Percentiles rank a stretch among this genome's conserved stretches.
Evolutionary conservation across 2,329 filamentous ascomycete species (phyloP).

Genomic region (Rugonectria rugulosa): DNA sequence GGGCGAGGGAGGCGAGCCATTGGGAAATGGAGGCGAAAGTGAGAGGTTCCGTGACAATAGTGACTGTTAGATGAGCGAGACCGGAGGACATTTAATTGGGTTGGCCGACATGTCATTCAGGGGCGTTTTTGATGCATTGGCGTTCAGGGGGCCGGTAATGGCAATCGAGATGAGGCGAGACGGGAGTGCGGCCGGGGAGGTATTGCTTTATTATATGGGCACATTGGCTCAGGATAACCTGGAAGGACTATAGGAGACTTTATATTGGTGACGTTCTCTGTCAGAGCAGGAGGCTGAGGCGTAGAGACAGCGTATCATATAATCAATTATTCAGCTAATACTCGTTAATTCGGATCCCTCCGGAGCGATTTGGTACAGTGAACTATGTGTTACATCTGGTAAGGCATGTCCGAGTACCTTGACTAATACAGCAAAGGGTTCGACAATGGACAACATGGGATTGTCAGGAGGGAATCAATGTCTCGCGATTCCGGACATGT

Average conservation of each 20-base stretch:
- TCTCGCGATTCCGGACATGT: background rate
- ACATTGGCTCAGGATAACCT: slow-evolving; percentile 19
- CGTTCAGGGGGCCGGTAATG: slow-evolving; percentile 33
- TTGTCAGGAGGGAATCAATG: too few relatives aligned
- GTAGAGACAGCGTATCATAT: slow-evolving; percentile 32
- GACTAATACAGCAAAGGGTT: too few relatives aligned
- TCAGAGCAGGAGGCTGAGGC: slow-evolving; percentile 21
- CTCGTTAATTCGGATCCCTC: too few relatives aligned
- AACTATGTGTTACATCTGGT: too few relatives aligned
- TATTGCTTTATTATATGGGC: slow-evolving; percentile 22
- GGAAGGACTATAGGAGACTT: slow-evolving; percentile 8
- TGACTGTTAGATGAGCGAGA: slow-evolving; percentile 17
- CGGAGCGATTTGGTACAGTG: too few relatives aligned
- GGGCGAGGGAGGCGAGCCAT: slow-evolving; percentile 1
- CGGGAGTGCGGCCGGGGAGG: slow-evolving; percentile 17
- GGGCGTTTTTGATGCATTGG: slow-evolving; percentile 30
- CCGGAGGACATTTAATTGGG: slow-evolving; percentile 28
- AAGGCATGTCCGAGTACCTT: too few relatives aligned
- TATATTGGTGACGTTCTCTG: slow-evolving; percentile 17
- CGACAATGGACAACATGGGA: too few relatives aligned
- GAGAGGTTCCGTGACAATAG: slow-evolving; percentile 8
- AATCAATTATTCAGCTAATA: slow-evolving; percentile 18
- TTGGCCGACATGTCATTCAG: slow-evolving; percentile 36
- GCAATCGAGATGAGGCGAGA: slow-evolving; percentile 28
- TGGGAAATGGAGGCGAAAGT: background rate